These are phyloP conservation scores for Quercus berberidifolia DNA, from an alignment of 306 rosid species.

Conservation along the genomic window DNA sequence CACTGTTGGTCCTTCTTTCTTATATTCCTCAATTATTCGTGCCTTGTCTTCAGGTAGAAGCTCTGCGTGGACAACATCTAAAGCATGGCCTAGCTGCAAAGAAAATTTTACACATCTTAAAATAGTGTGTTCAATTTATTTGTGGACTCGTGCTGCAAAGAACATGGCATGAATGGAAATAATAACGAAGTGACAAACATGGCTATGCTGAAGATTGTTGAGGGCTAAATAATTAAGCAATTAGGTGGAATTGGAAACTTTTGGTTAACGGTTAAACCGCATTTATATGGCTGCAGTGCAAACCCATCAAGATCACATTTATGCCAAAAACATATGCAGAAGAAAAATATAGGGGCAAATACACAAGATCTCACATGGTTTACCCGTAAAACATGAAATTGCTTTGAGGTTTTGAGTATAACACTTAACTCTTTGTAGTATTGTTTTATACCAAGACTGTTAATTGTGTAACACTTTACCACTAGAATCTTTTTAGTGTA, in stretches of 20 bases:
- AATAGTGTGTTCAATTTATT: not conserved
- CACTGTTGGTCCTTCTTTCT: constrained; percentile 67
- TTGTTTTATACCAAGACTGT: too few species aligned
- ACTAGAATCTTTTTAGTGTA: too few species aligned
- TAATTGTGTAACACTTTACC: too few species aligned
- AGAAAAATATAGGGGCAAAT: not conserved
- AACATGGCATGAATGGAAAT: not conserved
- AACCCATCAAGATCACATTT: not conserved
- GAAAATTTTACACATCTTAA: constrained; percentile 7
- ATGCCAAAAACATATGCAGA: not conserved
- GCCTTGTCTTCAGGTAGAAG: constrained; percentile 88
- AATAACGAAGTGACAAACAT: not conserved
- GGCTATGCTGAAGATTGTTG: not conserved
- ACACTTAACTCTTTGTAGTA: too few species aligned
- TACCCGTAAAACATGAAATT: too few species aligned
- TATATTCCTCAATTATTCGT: constrained; percentile 56
- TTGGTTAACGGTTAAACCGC: not conserved
- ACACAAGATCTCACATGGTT: too few species aligned
- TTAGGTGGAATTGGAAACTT: not conserved
- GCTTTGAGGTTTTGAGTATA: too few species aligned
- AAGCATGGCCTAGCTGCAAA: constrained; percentile 58
- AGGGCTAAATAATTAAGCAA: not conserved
- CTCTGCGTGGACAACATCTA: constrained; percentile 69
- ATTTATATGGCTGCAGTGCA: not conserved
- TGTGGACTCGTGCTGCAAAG: not conserved